Evolutionary conservation across 2,329 filamentous ascomycete species (phyloP).

Genomic region (Tolypocladium capitatum): DNA sequence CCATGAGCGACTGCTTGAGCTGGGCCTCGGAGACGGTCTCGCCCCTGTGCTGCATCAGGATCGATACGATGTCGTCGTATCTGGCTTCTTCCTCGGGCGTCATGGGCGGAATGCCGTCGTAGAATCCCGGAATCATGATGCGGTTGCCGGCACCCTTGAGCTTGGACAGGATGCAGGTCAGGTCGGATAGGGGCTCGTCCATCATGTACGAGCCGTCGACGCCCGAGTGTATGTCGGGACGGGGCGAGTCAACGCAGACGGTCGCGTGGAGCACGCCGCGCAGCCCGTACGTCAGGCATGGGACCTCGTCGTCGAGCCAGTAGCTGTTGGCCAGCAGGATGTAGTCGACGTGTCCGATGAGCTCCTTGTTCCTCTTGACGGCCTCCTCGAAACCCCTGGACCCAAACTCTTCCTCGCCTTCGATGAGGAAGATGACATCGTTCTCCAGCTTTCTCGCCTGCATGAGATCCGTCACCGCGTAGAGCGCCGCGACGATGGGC

Average conservation of each 20-base stretch:
- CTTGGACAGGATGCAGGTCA: constrained; percentile 69
- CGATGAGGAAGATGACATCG: constrained; percentile 87
- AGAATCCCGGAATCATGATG: constrained; percentile 78
- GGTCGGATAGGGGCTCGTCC: constrained; percentile 83
- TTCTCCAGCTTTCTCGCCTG: constrained; percentile 73
- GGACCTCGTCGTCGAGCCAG: constrained; percentile 93
- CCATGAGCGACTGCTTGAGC: constrained; percentile 79
- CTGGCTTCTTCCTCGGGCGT: constrained; percentile 63
- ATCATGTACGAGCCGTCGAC: constrained; percentile 89
- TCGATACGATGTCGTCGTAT: constrained; percentile 72
- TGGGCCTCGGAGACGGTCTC: constrained; percentile 43
- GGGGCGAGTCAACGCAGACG: constrained; percentile 70
- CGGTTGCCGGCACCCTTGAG: constrained; percentile 71
- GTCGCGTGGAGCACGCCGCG: constrained; percentile 90
- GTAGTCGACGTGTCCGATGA: constrained; percentile 86
- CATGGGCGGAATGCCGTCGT: constrained; percentile 67
- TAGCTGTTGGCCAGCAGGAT: constrained; percentile 95
- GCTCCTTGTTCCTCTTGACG: constrained; percentile 63
- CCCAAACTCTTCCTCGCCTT: constrained; percentile 92
- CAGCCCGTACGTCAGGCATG: constrained; percentile 87
- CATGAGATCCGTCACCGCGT: constrained; percentile 79
- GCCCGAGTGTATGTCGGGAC: constrained; percentile 85
- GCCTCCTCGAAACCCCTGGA: constrained; percentile 82
- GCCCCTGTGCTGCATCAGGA: constrained; percentile 60
- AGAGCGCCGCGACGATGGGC: constrained; percentile 84